A percentile compares a stretch with the other conserved stretches of the same genome.
Conservation (phyloP, 2,329 filamentous ascomycete species). For the Verticillium dahliae region DNA sequence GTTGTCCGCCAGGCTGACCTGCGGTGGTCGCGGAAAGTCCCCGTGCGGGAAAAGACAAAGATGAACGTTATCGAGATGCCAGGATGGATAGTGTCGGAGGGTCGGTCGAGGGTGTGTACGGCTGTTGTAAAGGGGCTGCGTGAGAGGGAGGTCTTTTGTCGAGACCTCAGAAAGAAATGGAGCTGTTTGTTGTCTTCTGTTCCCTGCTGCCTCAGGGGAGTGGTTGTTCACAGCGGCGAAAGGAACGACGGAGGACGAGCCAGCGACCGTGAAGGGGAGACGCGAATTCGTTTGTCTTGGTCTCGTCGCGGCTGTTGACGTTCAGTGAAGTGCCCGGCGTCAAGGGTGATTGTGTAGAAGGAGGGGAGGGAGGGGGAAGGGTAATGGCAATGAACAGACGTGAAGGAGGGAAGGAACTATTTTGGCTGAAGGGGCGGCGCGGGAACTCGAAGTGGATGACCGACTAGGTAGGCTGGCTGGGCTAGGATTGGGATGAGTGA, state of each 20-base stretch:
- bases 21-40: conserved; percentile 15
- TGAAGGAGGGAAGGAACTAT: not conserved
- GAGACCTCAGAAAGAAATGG: not conserved
- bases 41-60: not conserved
- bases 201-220: not conserved
- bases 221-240: not conserved
- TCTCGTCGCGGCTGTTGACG: not conserved
- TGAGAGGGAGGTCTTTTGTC: not conserved
- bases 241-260: not conserved
- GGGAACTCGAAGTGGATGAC: not conserved
- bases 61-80: not conserved
- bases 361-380: not conserved
- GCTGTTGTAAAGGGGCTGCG: not conserved
- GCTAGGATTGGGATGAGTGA: not conserved
- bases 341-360: not conserved
- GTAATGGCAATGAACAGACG: not conserved
- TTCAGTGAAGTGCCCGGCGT: not conserved
- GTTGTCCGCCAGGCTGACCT: conserved; percentile 33
- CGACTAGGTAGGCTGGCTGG: not conserved
- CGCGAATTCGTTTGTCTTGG: not conserved
- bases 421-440: not conserved
- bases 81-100: not conserved
- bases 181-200: not conserved
- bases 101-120: not conserved
- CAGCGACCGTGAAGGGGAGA: not conserved